These are phyloP conservation scores for Penicillium oxalicum DNA, from an alignment of 2,329 filamentous ascomycete species.

Conservation along the genomic window DNA sequence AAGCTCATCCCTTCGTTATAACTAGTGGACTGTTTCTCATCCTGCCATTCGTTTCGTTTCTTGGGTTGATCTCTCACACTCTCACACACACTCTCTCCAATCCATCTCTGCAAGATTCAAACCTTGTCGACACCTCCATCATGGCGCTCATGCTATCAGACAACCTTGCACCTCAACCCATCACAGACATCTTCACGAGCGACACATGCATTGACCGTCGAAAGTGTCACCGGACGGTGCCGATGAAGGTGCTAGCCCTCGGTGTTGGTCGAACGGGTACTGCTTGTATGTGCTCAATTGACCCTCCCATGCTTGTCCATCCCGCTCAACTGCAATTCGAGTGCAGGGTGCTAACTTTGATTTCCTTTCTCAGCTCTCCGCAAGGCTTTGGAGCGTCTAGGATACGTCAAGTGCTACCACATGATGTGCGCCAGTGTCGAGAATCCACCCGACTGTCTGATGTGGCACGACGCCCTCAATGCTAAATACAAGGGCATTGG, in stretches of 20 bases:
- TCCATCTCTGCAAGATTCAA: background rate
- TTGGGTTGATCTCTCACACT: background rate
- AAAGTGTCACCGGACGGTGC: conserved; percentile 59
- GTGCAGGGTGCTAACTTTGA: conserved; percentile 2
- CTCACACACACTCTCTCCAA: background rate
- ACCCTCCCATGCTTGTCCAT: background rate
- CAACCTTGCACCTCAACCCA: conserved; percentile 36
- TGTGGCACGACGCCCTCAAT: conserved; percentile 64
- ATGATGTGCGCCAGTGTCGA: conserved; percentile 66
- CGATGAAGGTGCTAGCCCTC: conserved; percentile 66
- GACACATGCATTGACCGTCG: conserved; percentile 64
- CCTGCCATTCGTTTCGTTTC: too few relatives aligned
- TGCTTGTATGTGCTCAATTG: conserved; percentile 48
- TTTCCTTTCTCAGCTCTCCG: conserved; percentile 48
- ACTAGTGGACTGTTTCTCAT: too few relatives aligned
- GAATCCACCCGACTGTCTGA: conserved; percentile 60
- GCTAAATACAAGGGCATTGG: conserved; percentile 59
- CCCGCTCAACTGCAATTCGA: background rate
- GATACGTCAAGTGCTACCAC: conserved; percentile 65
- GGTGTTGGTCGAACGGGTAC: conserved; percentile 67
- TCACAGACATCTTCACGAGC: conserved; percentile 49
- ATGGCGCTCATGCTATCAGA: conserved; percentile 36
- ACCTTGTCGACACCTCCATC: background rate
- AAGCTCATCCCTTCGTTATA: conserved; percentile 16
- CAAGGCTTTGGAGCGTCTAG: conserved; percentile 59